Base-by-base conservation (phyloP, 352 stramenopile genomes). In the Globisporangium iwayamae region DNA sequence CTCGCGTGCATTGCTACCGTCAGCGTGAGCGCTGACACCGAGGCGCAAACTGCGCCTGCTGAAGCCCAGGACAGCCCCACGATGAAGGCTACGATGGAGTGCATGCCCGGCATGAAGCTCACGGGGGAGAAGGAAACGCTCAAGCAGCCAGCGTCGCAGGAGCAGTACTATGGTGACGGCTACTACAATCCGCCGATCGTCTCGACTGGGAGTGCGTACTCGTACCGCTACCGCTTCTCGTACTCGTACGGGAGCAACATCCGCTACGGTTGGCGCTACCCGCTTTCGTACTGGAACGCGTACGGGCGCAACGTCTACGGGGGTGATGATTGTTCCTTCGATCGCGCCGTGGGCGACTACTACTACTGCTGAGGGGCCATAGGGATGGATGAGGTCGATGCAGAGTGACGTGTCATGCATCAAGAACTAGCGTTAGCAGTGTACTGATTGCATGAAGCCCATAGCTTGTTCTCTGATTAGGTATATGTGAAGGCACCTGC, bases 211-310 rank as follows among this genome's bases (percentile, higher is more conserved):
- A 39, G 32, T 28, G 14, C 28, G 50, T 39, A 56, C 28, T 39
- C 25, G 14, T 59, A 59, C 47, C 55, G 62, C 25, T 50, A 28
- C 28, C 32, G 22, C 16, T 68, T 64, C n/a, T 45, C 25, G 4
- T 64, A 68, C 39, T 41, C 55, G 8, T 64, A 64, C 38, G 22
- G 39, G 8, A 48, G 45, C 38, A 36, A 20, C n/a, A 39, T 47
- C 5, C 62, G 34, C 54, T 64, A 60, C 25, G 63, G 63, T 7
- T 64, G 55, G 63, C 63, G 71, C 59, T 75, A 78, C 62, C 71
- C 71, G 9, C 32, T 78, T 36, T n/a, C 32, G 36, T 78, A 73
- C 68, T 75, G 71, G 71, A 66, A 72, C 58, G 36, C 52, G 43
- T 74, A 69, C 52, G 63, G 66, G 20, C 60, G 25, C 10, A 32